Evolutionary conservation across 1,139 yeast genomes (phyloP).

Genomic region (Geotrichum bryndzae): DNA sequence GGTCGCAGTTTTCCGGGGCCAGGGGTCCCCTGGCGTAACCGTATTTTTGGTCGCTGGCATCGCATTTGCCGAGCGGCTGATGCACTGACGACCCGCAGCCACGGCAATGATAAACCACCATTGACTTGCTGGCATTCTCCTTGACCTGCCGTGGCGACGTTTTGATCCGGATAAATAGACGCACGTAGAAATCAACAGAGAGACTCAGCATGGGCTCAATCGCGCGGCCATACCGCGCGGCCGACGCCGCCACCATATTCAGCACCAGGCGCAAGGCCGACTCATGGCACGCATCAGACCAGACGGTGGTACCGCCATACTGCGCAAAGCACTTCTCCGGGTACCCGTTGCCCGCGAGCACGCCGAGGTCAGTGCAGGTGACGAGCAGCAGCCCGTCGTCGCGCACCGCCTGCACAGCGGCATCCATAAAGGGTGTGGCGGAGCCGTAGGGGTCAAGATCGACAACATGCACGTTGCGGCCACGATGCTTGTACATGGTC

Average conservation of each 20-base stretch:
- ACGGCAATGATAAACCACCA: constrained; percentile 75
- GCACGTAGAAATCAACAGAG: constrained; percentile 86
- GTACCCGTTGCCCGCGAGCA: constrained; percentile 92
- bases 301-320: constrained; percentile 86
- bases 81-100: constrained; percentile 73
- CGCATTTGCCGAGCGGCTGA: constrained; percentile 61
- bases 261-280: constrained; percentile 83
- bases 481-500: constrained; percentile 55
- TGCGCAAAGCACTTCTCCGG: constrained; percentile 94
- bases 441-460: constrained; percentile 98
- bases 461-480: constrained; percentile 57
- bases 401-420: constrained; percentile 73
- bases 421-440: constrained; percentile 89
- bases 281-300: constrained; percentile 85
- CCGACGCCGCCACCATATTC: constrained; percentile 67
- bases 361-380: constrained; percentile 95
- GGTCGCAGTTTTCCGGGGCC: constrained; percentile 51
- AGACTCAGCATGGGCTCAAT: constrained; percentile 82
- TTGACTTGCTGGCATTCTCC: constrained; percentile 57
- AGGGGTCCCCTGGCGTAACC: constrained; percentile 55
- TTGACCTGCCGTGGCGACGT: constrained; percentile 79
- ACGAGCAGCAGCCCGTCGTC: constrained; percentile 82
- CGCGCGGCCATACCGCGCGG: constrained; percentile 80
- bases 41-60: constrained; percentile 42
- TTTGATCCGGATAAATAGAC: constrained; percentile 71